Evolutionary conservation across 768 basidiomycete species (phyloP).

Genomic region (Tulasnella sp.): DNA sequence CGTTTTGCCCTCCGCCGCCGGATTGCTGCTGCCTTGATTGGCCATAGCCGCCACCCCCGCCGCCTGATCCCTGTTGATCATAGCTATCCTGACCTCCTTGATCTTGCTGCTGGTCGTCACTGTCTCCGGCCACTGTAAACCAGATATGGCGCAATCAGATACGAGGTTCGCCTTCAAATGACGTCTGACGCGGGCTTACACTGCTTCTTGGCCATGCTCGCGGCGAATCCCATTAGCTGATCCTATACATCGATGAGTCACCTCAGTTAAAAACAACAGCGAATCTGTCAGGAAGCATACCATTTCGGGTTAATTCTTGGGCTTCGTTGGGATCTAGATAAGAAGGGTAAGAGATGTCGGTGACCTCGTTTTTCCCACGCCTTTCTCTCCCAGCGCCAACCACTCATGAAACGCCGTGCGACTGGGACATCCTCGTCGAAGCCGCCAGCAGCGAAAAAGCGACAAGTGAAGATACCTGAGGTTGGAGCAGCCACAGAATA

Average conservation of each 20-base stretch:
- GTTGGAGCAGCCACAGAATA: slow-evolving; percentile 1
- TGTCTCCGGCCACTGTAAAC: neutral
- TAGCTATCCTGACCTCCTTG: neutral
- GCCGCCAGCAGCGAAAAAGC: neutral
- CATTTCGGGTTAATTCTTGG: too few species aligned
- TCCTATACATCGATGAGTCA: neutral
- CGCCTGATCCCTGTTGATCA: neutral
- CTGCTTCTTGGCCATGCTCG: neutral
- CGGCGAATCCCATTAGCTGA: neutral
- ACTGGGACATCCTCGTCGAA: neutral
- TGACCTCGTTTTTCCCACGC: too few species aligned
- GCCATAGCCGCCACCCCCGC: neutral
- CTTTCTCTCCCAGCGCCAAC: neutral
- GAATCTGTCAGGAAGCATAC: too few species aligned
- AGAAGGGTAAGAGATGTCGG: neutral
- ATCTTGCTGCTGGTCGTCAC: too few species aligned
- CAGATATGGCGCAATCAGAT: neutral
- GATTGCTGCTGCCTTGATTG: neutral
- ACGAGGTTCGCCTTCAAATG: too few species aligned
- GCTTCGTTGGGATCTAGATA: neutral
- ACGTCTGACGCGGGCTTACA: neutral
- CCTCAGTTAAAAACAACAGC: too few species aligned
- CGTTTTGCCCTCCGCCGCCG: neutral
- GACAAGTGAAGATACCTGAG: neutral
- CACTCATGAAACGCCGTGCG: neutral